Base-by-base conservation (phyloP, 1,139 yeast genomes). In the Yamadazyma atmosphaerica region DNA sequence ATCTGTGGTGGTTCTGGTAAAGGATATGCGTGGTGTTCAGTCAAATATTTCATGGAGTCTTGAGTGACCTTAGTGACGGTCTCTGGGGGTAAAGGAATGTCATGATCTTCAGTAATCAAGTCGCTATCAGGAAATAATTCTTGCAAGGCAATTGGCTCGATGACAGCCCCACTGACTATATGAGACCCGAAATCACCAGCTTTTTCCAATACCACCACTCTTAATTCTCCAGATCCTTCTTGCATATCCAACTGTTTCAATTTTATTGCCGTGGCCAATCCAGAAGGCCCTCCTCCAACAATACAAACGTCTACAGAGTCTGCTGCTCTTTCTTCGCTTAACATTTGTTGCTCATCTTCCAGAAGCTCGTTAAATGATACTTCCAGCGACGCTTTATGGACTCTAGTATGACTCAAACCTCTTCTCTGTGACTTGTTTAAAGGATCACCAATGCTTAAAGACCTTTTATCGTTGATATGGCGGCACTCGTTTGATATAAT, bases 281-380 rank as follows among this genome's bases (percentile, higher is more conserved):
- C 98, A 1, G 98, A 95, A 4, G 98, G 98, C 0, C 98, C 98
- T 31, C 95, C 98, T 28, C 98, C 98, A 1, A 92, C 96, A 35
- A 92, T 88, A 54, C 95, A 86, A 14, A 92, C 95, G 59, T 92
- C 98, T 12, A 88, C 96, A 26, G 77, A 75, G 52, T 92, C 98
- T 6, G 74, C 77, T 8, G 86, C 95, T 42, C 98, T 70, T 46
- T 84, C 89, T 45, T 76, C 81, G 2, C 63, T 63, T 32, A 81
- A 61, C 18, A 23, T 13, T 16, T 24, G 39, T 21, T 24, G 35
- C 13, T 43, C 40, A 3, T 43, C 46, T 11, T 40, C 42, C 37
- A 35, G 36, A 4, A 43, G 39, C 8, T 35, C 33, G 2, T 25
- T 18, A 16, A 36, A 32, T n/a, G 33, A 21, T 7, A 26, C 25